Base-by-base conservation (phyloP, 352 stramenopile species). In the Hyaloperonospora brassicae region DNA sequence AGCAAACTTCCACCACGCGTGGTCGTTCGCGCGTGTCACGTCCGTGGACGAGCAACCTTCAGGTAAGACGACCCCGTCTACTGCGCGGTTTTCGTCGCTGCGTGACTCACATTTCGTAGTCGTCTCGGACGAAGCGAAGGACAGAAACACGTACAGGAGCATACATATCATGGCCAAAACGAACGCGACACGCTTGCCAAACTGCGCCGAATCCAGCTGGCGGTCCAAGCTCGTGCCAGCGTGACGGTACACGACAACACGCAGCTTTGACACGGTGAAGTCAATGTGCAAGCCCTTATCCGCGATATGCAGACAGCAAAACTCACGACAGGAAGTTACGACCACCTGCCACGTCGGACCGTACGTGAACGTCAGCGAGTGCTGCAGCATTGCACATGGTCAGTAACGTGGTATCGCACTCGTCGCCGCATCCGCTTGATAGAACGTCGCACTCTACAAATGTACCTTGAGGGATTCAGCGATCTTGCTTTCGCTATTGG, bases 291-390 rank as follows among this genome's bases (percentile, higher is more conserved):
- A 79, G 6, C 53, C 50, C 0, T 71, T 54, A 1, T 85, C 67
- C 13, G 57, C 64, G 41, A 85, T 79, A 30, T 75, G 69, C 45
- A 85, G 46, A 42, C 70, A 84, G 57, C 73, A 82, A 14, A 91
- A 52, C 11, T 89, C 78, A 11, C 68, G 65, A 13, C 64, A 73
- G 0, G 55, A 74, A 21, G 78, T 74, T 14, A 80, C 76, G 24
- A 85, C 51, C 36, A 73, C 63, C 57, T 91, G 81, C 81, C 81
- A 91, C 47, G 76, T 91, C 47, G 76, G 70, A 35, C 81, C 78
- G 56, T 86, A 85, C 8, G 22, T 30, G 45, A 69, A 72, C n/a
- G 70, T 87, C 40, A 91, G 47, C 52, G 76, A 74, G 36, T 86
- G 73, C 68, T 82, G 40, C 31, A 52, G 4, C 43, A 52, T 17